Base-by-base conservation (phyloP, 371 early-diverging fungal species). In the Rhizomucor miehei region DNA sequence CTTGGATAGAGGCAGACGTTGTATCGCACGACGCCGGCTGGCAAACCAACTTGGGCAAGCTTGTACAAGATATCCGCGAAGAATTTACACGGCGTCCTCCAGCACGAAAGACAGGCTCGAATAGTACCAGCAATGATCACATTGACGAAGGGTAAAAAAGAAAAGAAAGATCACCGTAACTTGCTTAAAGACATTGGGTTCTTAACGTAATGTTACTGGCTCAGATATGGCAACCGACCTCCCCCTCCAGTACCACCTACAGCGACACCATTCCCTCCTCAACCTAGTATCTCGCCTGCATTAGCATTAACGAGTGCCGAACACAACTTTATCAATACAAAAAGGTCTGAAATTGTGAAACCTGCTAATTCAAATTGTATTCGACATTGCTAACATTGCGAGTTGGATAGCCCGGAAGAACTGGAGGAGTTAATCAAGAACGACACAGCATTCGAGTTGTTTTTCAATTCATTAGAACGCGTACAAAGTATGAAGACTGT, bases 371-470 rank as follows among this genome's bases (percentile, higher is more conserved):
- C n/a, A n/a, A n/a, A n/a, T n/a, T n/a, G n/a, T n/a, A n/a, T n/a
- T n/a, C n/a, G n/a, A n/a, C n/a, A n/a, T n/a, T n/a, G n/a, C n/a
- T n/a, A n/a, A n/a, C n/a, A 29, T 29, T 8, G 29, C 29, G 29
- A 8, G 8, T 52, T 23, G 34, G 47, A 6, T 57, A 77, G 73
- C 19, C 54, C 56, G 10, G 82, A 79, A 45, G 69, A 84, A 29
- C 37, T 80, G 21, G 78, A 80, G 35, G 82, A 84, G 41, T 54
- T 80, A 5, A 52, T 81, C 39, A 58, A 71, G 6, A 77, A 71
- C 47, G 79, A 79, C 37, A 59, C 69, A 20, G 81, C 81, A n/a
- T 84, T 81, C 45, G 78, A 81, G 6, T 52, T 80, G 40, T 84
- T 78, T 60, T 74, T 84, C 52, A 65, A 80, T 51, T 68, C 75